phyloP scores from a whole-genome alignment of 306 rosid genomes.

The Mimosa bimucronata region DNA sequence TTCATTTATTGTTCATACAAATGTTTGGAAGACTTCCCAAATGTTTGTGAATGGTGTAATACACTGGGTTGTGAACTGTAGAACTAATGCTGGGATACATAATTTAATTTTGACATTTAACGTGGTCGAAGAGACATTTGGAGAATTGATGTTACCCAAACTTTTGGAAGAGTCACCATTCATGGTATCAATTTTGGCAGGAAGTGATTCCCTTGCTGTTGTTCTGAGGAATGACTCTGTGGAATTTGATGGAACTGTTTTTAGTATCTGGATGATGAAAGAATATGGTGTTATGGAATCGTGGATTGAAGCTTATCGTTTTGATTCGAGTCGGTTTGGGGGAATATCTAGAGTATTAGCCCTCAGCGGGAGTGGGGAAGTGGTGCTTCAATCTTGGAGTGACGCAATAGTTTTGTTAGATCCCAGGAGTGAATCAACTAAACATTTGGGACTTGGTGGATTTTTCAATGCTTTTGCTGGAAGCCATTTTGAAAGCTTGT shows the following conservation, averaged over 20 bases:
- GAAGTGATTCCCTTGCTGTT: neutral
- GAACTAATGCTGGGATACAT: neutral
- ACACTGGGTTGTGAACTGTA: neutral
- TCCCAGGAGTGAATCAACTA: neutral
- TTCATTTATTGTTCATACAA: neutral
- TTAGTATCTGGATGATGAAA: neutral
- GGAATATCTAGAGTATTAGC: neutral
- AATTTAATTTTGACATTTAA: constrained; percentile 1
- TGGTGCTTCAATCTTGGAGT: neutral
- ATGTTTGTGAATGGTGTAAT: constrained; percentile 4
- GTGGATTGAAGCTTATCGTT: neutral
- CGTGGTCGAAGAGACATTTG: neutral
- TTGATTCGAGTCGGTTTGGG: neutral
- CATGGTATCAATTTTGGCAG: neutral
- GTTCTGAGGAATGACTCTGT: neutral
- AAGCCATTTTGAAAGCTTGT: neutral
- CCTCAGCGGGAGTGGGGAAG: neutral
- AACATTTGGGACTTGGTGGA: neutral
- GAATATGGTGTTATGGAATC: constrained; percentile 1
- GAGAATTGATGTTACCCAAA: constrained; percentile 4
- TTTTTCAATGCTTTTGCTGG: constrained; percentile 4
- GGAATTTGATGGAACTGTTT: neutral
- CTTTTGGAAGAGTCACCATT: neutral
- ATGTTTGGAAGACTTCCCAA: too few relatives aligned
- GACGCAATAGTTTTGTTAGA: neutral